Evolutionary conservation across 805 yeast genomes (phyloP), one percentile per base, ranked within the genome.

Genomic region (Kodamaea fukazawae): DNA sequence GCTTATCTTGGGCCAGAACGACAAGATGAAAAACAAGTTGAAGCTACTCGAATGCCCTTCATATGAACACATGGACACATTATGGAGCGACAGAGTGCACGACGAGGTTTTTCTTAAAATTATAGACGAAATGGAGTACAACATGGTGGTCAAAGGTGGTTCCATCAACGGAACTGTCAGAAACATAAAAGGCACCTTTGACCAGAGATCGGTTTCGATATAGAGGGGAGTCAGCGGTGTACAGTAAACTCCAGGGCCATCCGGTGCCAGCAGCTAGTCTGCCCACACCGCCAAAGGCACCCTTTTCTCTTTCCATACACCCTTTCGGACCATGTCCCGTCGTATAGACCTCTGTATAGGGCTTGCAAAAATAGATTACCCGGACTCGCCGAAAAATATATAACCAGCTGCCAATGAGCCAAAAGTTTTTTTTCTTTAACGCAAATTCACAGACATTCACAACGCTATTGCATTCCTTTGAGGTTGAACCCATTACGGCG

Each of bases 401-500:
- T 26, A 22, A 39, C 9, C 16, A 32, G 27, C 34, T 18, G 10
- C 22, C 4, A 32, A 28, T 35, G 20, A 36, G 36, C 35, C 27
- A 36, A 40, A 30, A 26, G 32, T 40, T 40, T 45, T 36, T 49
- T 38, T 46, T 55, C 53, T 36, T 54, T 63, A 75, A 78, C 83
- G 83, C 83, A 77, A 75, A 57, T 53, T 67, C 78, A 79, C 86
- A 74, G 83, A 72, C 81, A 68, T 65, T 69, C 72, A 69, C 77
- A 69, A 65, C 77, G 68, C 52, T 60, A 75, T 72, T 70, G 84
- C 79, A 74, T 78, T 75, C 74, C 78, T 71, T 73, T 60, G 83
- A 78, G 84, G 84, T 73, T 76, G 77, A 76, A 72, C 74, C 79
- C 79, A 59, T 63, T 64, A 65, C 63, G 81, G 78, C 76, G 76